Evolutionary conservation across 176 grass and related monocot species (phyloP).

Genomic region (Dendrocalamus sinicus): DNA sequence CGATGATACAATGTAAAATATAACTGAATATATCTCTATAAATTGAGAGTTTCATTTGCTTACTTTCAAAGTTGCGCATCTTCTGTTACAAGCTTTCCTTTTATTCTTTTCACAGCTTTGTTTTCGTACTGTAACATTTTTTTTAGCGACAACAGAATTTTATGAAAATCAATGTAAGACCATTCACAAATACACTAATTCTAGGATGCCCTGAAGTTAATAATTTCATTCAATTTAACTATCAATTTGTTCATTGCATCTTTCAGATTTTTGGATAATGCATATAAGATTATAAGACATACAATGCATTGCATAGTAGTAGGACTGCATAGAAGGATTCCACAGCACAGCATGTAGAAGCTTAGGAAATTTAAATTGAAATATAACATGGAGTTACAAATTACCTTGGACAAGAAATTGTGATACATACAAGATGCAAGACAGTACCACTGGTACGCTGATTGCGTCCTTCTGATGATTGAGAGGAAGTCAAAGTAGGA

Average conservation of each 20-base stretch:
- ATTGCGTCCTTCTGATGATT: constrained; percentile 49
- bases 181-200: constrained; percentile 22
- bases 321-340: constrained; percentile 7
- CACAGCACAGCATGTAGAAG: not conserved
- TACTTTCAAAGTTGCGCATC: not conserved
- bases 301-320: constrained; percentile 27
- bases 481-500: constrained; percentile 63
- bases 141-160: not conserved
- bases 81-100: not conserved
- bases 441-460: constrained; percentile 39
- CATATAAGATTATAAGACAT: constrained; percentile 6
- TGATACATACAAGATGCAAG: constrained; percentile 47
- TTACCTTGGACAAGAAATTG: constrained; percentile 63
- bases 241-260: not conserved
- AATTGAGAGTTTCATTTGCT: constrained; percentile 33
- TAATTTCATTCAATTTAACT: not conserved
- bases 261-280: constrained; percentile 17
- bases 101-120: not conserved
- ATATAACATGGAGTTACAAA: constrained; percentile 6
- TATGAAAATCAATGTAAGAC: constrained; percentile 12
- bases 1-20: not conserved
- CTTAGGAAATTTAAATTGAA: constrained; percentile 30
- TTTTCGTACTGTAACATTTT: not conserved
- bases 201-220: not conserved
- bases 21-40: constrained; percentile 3